These are phyloP conservation scores for Herpetomonas muscarum DNA, from an alignment of 208 protist genomes.

Conservation along the genomic window DNA sequence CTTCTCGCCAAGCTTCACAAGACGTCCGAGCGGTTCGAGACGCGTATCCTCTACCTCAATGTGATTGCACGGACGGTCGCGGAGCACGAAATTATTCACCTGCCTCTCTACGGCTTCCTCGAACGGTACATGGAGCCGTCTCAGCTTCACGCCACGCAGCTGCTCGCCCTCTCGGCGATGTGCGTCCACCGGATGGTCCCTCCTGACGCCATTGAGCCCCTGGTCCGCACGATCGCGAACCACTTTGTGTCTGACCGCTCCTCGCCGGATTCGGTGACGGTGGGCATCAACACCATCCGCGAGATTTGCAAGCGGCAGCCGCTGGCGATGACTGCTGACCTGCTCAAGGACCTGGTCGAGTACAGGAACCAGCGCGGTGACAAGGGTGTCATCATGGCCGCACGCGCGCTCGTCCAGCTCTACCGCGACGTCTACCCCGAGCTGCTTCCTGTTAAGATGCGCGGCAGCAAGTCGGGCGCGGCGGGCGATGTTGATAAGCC, in stretches of 20 bases:
- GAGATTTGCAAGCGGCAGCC: constrained; percentile 95
- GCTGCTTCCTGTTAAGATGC: constrained; percentile 93
- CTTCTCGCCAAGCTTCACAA: constrained; percentile 91
- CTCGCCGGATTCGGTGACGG: constrained; percentile 90
- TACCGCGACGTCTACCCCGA: constrained; percentile 94
- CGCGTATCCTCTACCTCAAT: constrained; percentile 95
- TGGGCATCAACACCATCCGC: constrained; percentile 96
- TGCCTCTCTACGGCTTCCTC: constrained; percentile 96
- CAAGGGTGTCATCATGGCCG: constrained; percentile 95
- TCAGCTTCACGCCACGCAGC: constrained; percentile 94
- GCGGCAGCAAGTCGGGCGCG: constrained; percentile 57
- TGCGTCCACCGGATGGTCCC: constrained; percentile 94
- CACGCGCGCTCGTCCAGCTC: constrained; percentile 92
- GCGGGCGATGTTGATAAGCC: constrained; percentile 25
- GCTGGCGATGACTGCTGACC: constrained; percentile 89
- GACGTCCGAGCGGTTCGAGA: constrained; percentile 93
- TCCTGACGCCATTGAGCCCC: constrained; percentile 89
- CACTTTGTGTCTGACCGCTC: constrained; percentile 96
- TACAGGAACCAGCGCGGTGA: constrained; percentile 93
- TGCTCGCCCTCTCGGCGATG: constrained; percentile 94
- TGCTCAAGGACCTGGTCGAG: constrained; percentile 93
- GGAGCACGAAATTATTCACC: constrained; percentile 94
- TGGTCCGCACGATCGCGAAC: constrained; percentile 94
- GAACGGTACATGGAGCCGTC: constrained; percentile 96
- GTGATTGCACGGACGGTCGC: constrained; percentile 94